Evolutionary conservation across 176 grass and related monocot genomes (phyloP).

Genomic region (Musa acuminata): DNA sequence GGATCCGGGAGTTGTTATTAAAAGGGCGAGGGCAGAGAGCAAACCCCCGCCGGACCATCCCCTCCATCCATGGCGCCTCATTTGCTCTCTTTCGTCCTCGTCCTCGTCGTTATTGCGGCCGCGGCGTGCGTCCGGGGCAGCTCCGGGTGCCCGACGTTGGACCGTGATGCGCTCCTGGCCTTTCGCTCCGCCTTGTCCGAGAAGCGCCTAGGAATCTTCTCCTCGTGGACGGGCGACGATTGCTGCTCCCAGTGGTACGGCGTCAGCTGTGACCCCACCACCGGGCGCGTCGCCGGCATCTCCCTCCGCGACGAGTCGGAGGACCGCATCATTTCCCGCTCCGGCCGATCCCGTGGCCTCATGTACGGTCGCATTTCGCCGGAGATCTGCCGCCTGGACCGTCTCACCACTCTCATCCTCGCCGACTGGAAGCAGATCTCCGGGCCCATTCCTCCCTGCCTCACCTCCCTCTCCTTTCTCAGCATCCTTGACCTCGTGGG

Average conservation of each 20-base stretch:
- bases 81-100: neutral
- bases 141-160: neutral
- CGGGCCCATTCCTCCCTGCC: slow-evolving; percentile 56
- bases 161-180: slow-evolving; percentile 8
- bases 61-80: neutral
- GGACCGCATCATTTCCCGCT: slow-evolving; percentile 54
- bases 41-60: neutral
- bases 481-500: slow-evolving; percentile 74
- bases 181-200: slow-evolving; percentile 8
- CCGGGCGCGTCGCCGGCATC: slow-evolving; percentile 58
- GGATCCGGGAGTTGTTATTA: neutral
- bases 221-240: slow-evolving; percentile 24
- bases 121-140: neutral
- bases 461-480: slow-evolving; percentile 48
- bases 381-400: slow-evolving; percentile 61
- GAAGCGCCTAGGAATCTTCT: neutral
- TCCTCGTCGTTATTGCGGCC: neutral
- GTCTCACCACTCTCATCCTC: slow-evolving; percentile 51
- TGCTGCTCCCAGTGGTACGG: slow-evolving; percentile 91
- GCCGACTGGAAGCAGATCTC: slow-evolving; percentile 95
- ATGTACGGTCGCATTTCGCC: slow-evolving; percentile 90
- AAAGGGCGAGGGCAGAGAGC: neutral
- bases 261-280: slow-evolving; percentile 67
- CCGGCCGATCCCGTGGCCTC: slow-evolving; percentile 50
- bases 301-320: slow-evolving; percentile 77